A percentile compares a stretch with the other conserved stretches of the same genome.
Conservation (phyloP, 345 rosid species). For the Alliaria petiolata region DNA sequence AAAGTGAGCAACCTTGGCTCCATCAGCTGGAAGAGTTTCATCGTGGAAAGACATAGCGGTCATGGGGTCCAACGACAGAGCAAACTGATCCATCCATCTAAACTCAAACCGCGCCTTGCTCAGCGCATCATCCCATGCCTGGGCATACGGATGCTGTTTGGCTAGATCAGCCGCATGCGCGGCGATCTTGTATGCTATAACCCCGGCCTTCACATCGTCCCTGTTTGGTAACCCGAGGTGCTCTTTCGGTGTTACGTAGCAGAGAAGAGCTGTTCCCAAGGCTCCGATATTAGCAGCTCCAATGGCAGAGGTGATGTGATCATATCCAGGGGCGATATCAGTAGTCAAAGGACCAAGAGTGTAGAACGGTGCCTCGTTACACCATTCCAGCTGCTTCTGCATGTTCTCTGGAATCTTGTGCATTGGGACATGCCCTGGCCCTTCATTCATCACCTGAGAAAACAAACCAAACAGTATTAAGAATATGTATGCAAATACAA, state of each 20-base stretch:
- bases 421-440: constrained; percentile 93
- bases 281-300: constrained; percentile 99
- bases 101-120: constrained; percentile 97
- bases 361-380: constrained; percentile 98
- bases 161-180: constrained; percentile 99
- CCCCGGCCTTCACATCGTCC: constrained; percentile 97
- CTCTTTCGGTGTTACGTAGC: constrained; percentile 97
- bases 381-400: constrained; percentile 99
- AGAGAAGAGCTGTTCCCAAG: constrained; percentile 97
- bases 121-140: constrained; percentile 95
- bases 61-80: constrained; percentile 94
- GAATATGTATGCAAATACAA: background rate
- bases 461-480: background rate
- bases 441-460: constrained; percentile 97
- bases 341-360: constrained; percentile 97
- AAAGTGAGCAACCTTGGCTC: constrained; percentile 97
- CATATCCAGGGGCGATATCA: constrained; percentile 96
- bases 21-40: constrained; percentile 95
- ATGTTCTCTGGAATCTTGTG: constrained; percentile 99
- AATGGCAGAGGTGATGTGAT: constrained; percentile 97
- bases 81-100: constrained; percentile 99
- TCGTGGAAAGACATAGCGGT: constrained; percentile 98
- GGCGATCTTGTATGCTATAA: constrained; percentile 92
- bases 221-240: constrained; percentile 98
- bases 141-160: constrained; percentile 90